phyloP scores from a whole-genome alignment of 2,329 filamentous ascomycete genomes.

The Rutstroemia sp. region DNA sequence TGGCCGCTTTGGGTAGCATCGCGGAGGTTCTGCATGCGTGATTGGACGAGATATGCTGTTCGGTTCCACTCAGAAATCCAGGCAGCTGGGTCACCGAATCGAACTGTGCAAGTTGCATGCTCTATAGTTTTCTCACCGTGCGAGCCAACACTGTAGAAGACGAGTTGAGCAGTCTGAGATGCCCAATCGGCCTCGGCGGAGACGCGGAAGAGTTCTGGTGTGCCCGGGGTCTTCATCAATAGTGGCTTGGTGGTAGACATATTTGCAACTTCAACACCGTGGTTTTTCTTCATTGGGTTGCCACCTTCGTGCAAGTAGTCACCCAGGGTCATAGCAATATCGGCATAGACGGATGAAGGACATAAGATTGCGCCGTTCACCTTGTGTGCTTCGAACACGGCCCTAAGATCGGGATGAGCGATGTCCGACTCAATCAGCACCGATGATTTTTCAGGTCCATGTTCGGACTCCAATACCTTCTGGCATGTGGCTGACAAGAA shows the following conservation, averaged over 20 bases:
- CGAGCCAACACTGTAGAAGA: background rate
- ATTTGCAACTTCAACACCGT: slow-evolving; percentile 50
- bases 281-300: slow-evolving; percentile 29
- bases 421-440: background rate
- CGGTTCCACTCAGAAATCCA: background rate
- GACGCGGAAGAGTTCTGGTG: no score
- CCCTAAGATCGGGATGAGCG: background rate
- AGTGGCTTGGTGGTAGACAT: slow-evolving; percentile 47
- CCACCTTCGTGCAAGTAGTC: slow-evolving; percentile 44
- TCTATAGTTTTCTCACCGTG: background rate
- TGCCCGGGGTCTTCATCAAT: background rate
- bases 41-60: background rate
- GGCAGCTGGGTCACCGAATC: background rate
- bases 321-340: slow-evolving; percentile 21
- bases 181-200: background rate
- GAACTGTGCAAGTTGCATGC: background rate
- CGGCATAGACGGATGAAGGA: background rate
- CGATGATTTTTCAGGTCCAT: background rate
- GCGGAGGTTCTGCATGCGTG: slow-evolving; percentile 48
- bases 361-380: background rate
- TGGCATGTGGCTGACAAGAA: background rate
- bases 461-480: background rate
- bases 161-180: background rate
- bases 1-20: background rate
- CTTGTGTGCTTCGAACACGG: background rate